A percentile compares a stretch with the other conserved stretches of the same genome.
Conservation (phyloP, 805 yeast species). For the Spathaspora sp. region DNA sequence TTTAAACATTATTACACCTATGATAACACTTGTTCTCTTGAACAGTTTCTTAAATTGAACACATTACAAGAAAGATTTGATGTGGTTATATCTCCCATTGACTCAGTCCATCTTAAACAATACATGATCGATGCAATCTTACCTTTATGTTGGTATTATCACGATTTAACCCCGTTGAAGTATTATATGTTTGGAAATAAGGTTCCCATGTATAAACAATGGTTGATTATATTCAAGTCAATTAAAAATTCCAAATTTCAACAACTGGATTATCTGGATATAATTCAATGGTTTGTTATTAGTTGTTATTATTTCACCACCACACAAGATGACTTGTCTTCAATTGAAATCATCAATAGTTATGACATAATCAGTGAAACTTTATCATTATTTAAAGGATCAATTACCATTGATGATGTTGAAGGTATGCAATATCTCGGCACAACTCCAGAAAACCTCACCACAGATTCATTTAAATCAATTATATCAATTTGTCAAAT, state of each 20-base stretch:
- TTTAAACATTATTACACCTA: conserved; percentile 25
- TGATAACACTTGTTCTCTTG: conserved; percentile 6
- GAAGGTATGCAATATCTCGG: background rate
- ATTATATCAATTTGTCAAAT: conserved; percentile 26
- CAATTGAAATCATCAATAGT: conserved; percentile 24
- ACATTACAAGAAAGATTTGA: conserved; percentile 16
- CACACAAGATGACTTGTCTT: conserved; percentile 13
- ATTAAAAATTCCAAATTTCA: conserved; percentile 7
- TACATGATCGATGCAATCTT: conserved; percentile 28
- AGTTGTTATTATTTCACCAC: conserved; percentile 19
- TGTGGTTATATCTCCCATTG: conserved; percentile 21
- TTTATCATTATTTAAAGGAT: conserved; percentile 5
- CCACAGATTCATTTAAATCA: conserved; percentile 7
- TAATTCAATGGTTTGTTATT: conserved; percentile 18
- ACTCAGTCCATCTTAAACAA: conserved; percentile 12
- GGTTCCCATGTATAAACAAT: conserved; percentile 15
- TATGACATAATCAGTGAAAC: conserved; percentile 28
- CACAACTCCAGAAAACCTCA: too few relatives aligned
- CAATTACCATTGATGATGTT: background rate
- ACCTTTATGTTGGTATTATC: conserved; percentile 21
- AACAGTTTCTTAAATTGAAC: conserved; percentile 12
- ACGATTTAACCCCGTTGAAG: conserved; percentile 22
- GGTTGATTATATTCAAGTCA: conserved; percentile 16
- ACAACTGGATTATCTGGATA: conserved; percentile 8
- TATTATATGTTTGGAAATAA: conserved; percentile 18